Evolutionary conservation across 2,329 filamentous ascomycete genomes (phyloP).

Genomic region (Clonostachys rosea): DNA sequence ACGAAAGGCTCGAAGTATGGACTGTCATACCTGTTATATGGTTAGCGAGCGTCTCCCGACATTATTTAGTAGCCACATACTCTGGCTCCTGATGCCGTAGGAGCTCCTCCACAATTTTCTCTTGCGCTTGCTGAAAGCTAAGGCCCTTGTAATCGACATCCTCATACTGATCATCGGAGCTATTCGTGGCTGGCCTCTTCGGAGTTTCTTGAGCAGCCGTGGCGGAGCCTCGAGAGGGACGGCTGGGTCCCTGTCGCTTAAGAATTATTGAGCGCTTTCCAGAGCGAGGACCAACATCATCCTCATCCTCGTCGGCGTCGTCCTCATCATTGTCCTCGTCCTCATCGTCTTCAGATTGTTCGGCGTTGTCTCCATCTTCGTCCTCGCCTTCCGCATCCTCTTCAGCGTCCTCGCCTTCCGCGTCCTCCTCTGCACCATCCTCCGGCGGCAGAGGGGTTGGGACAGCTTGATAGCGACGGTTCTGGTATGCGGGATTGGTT

Average conservation of each 20-base stretch:
- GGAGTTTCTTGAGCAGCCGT: constrained; percentile 22
- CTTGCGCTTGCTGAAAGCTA: constrained; percentile 79
- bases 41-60: constrained; percentile 8
- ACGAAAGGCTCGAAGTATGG: constrained; percentile 70
- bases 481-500: constrained; percentile 77
- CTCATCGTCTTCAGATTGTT: constrained; percentile 16
- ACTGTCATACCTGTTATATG: constrained; percentile 56
- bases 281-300: constrained; percentile 13
- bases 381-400: constrained; percentile 20
- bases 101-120: constrained; percentile 75
- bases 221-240: constrained; percentile 21
- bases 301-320: constrained; percentile 19
- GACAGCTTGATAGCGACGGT: constrained; percentile 61
- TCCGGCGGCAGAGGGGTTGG: constrained; percentile 63
- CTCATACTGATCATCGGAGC: constrained; percentile 49
- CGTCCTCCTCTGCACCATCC: constrained; percentile 7
- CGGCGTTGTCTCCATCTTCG: constrained; percentile 20
- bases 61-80: constrained; percentile 31
- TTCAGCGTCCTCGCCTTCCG: constrained; percentile 20
- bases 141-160: constrained; percentile 64
- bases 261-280: constrained; percentile 31
- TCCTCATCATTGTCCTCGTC: constrained; percentile 18
- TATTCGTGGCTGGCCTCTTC: constrained; percentile 28
- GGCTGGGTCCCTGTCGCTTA: constrained; percentile 27
- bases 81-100: constrained; percentile 63